Evolutionary conservation across 2,329 filamentous ascomycete genomes (phyloP).

Genomic region (Aspergillus sp.): DNA sequence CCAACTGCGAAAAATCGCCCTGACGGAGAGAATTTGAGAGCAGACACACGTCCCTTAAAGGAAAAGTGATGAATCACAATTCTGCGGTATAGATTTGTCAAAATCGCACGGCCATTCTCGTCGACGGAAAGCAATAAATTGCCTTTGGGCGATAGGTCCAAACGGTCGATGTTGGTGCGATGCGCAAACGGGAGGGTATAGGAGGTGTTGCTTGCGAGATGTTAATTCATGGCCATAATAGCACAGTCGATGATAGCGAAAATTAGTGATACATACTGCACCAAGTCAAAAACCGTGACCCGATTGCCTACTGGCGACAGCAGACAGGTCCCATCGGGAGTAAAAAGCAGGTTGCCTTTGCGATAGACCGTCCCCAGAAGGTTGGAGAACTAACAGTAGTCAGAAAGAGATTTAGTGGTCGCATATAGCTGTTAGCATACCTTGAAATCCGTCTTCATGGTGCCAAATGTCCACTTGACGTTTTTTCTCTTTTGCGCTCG

Average conservation of each 20-base stretch:
- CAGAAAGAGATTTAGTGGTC: not conserved
- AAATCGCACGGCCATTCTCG: constrained; percentile 85
- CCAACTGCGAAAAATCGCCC: constrained; percentile 87
- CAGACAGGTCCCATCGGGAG: constrained; percentile 89
- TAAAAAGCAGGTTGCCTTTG: constrained; percentile 94
- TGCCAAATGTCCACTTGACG: constrained; percentile 15
- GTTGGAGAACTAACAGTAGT: constrained; percentile 76
- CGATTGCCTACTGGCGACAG: constrained; percentile 95
- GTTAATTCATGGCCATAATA: constrained; percentile 3
- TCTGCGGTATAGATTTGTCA: constrained; percentile 81
- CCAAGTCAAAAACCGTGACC: constrained; percentile 90
- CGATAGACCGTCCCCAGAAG: constrained; percentile 96
- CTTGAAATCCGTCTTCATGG: constrained; percentile 99
- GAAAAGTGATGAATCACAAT: constrained; percentile 91
- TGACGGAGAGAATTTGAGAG: constrained; percentile 83
- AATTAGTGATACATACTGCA: constrained; percentile 59
- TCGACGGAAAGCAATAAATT: constrained; percentile 91
- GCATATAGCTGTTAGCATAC: constrained; percentile 41
- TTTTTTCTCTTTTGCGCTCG: constrained; percentile 13
- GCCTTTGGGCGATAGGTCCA: constrained; percentile 82
- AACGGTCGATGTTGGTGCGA: constrained; percentile 81
- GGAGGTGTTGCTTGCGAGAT: constrained; percentile 31
- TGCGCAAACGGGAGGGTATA: constrained; percentile 67
- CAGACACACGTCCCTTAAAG: constrained; percentile 75
- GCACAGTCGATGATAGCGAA: not conserved